These are phyloP conservation scores for Collybia sp. DNA, from an alignment of 768 basidiomycete species.

Conservation along the genomic window DNA sequence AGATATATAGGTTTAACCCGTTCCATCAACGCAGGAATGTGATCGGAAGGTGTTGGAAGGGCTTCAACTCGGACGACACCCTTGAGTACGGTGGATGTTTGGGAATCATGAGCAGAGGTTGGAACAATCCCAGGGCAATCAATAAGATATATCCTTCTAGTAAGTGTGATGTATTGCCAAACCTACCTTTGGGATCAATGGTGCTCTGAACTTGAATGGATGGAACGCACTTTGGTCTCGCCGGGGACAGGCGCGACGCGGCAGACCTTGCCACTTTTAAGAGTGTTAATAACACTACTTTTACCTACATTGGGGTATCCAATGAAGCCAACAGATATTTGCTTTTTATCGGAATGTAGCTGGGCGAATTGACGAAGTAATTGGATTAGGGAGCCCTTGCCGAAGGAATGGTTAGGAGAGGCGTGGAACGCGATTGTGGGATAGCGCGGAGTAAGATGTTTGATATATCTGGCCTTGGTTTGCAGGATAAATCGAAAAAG, in stretches of 20 bases:
- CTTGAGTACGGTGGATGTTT: slow-evolving; percentile 91
- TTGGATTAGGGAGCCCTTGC: slow-evolving; percentile 97
- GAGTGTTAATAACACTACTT: slow-evolving; percentile 95
- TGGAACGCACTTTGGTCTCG: slow-evolving; percentile 75
- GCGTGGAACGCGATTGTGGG: slow-evolving; percentile 99
- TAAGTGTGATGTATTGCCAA: slow-evolving; percentile 99
- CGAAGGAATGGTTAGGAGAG: slow-evolving; percentile 98
- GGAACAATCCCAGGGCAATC: slow-evolving; percentile 99
- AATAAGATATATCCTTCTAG: slow-evolving; percentile 94
- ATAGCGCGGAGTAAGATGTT: slow-evolving; percentile 90
- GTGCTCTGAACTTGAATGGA: too few species aligned
- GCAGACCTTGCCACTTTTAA: slow-evolving; percentile 98
- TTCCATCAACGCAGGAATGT: slow-evolving; percentile 81
- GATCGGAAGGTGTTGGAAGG: slow-evolving; percentile 86
- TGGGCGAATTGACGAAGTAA: slow-evolving; percentile 94
- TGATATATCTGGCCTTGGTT: slow-evolving; percentile 88
- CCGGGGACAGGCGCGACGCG: slow-evolving; percentile 94
- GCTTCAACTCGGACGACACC: slow-evolving; percentile 97
- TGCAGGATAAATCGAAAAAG: too few species aligned
- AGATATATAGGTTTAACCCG: slow-evolving; percentile 94
- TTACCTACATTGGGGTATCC: slow-evolving; percentile 99
- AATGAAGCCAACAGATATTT: slow-evolving; percentile 96
- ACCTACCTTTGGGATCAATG: slow-evolving; percentile 37
- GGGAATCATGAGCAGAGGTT: slow-evolving; percentile 84
- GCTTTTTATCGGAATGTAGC: slow-evolving; percentile 97